These are phyloP conservation scores for Cadophora malorum DNA, from an alignment of 2,329 filamentous ascomycete species.

Conservation along the genomic window DNA sequence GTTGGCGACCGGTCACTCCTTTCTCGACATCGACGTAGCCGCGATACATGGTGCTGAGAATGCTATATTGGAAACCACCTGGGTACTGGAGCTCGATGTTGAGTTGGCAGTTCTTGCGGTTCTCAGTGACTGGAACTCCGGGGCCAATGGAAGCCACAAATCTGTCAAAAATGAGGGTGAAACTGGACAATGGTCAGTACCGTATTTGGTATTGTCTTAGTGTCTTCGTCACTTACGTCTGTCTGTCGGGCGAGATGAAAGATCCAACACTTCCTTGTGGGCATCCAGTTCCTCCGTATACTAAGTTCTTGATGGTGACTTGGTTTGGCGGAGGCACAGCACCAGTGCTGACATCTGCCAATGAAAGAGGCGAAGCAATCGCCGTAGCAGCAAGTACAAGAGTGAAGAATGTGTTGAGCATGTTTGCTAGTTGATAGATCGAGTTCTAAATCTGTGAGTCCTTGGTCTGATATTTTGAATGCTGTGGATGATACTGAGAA, in stretches of 20 bases:
- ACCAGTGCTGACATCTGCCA: slow-evolving; percentile 3
- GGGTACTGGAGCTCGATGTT: slow-evolving; percentile 16
- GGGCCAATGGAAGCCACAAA: slow-evolving; percentile 27
- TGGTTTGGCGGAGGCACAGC: slow-evolving; percentile 22
- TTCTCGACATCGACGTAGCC: slow-evolving; percentile 14
- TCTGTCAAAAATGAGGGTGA: slow-evolving; percentile 38
- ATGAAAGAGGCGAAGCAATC: slow-evolving; percentile 24
- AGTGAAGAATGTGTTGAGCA: slow-evolving; percentile 30
- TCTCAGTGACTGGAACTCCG: slow-evolving; percentile 12
- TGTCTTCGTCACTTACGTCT: slow-evolving; percentile 29
- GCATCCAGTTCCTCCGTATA: slow-evolving; percentile 36
- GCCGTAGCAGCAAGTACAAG: slow-evolving; percentile 30
- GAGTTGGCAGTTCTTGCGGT: slow-evolving; percentile 25
- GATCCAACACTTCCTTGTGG: slow-evolving; percentile 32
- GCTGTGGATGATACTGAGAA: slow-evolving; percentile 16
- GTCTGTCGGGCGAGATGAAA: slow-evolving; percentile 34
- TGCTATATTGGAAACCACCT: slow-evolving; percentile 15
- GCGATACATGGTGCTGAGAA: slow-evolving; percentile 16
- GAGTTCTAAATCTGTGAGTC: slow-evolving; percentile 1
- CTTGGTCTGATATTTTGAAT: slow-evolving; percentile 14
- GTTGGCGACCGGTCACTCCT: slow-evolving; percentile 14
- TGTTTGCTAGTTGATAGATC: slow-evolving; percentile 18
- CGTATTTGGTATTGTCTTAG: neutral
- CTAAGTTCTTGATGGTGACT: slow-evolving; percentile 33
- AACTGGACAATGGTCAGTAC: slow-evolving; percentile 21